Evolutionary conservation across 257 asterid genomes (phyloP), one percentile per base, ranked within the genome.

Genomic region (Fraxinus pennsylvanica): DNA sequence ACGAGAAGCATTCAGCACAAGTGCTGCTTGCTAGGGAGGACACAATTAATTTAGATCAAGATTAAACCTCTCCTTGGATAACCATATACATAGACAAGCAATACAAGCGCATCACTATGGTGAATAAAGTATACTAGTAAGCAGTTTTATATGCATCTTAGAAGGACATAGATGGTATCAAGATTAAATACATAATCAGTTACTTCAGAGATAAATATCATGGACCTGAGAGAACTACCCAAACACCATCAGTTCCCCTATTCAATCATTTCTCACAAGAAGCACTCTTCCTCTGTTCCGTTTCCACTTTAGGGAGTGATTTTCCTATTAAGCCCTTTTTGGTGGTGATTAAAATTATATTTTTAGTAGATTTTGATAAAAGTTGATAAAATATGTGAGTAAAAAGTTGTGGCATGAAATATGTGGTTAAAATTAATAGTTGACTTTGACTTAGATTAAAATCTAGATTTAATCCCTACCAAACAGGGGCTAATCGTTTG

Each of bases 1-100:
- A 67, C 99, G 91, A 39, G 99, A 91, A 41, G 99, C 99, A 89
- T 94, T 94, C 59, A 92, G 83, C 54, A 94, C 99, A 63, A 94
- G 94, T 0, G 99, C 99, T 81, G 99, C 99, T 94, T 94, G 96
- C 99, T 94, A 87, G 70, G 88, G 80, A 36, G 74, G 63, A 81
- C 41, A 74, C 13, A 74, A 19, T 68, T 22, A 65, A 25, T 32
- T 59, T 54, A 25, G 15, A 63, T 63, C 15, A 9, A 63, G 69
- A 8, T 63, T 63, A 32, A 63, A 63, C 14, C 3, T 54, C 65
- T 54, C 65, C 22, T 54, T 19, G 2, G 57, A 54, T n/a, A 13
- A 52, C 68, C 68, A 61, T 21, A 61, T 2, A 22, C 32, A 63
- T 63, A 63, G 69, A 63, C 33, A 63, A 22, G 36, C 19, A 27